phyloP scores from a whole-genome alignment of 2,329 filamentous ascomycete genomes.

The Sporothrix dimorphospora region DNA sequence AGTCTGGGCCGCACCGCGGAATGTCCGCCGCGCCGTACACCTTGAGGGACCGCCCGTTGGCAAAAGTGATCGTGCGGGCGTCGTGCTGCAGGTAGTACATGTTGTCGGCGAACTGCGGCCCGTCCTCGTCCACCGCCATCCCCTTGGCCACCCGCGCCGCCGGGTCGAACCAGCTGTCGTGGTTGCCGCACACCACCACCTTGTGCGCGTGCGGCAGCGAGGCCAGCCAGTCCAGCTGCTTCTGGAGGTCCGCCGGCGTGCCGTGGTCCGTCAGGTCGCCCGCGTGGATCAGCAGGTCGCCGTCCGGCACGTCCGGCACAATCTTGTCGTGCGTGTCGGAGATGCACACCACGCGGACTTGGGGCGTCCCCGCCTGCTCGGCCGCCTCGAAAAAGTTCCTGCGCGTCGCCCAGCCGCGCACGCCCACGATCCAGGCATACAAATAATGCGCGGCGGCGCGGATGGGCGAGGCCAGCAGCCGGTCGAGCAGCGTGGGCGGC shows the following conservation, averaged over 20 bases:
- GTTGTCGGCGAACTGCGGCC: constrained; percentile 63
- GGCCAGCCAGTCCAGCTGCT: constrained; percentile 81
- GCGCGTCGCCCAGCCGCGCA: constrained; percentile 51
- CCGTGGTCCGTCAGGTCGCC: constrained; percentile 82
- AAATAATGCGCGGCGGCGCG: constrained; percentile 63
- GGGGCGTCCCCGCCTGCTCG: constrained; percentile 30
- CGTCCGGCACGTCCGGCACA: constrained; percentile 65
- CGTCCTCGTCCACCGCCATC: constrained; percentile 46
- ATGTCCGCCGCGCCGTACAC: constrained; percentile 84
- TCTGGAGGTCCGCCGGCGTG: constrained; percentile 72
- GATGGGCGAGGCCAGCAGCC: constrained; percentile 69
- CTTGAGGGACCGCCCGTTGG: constrained; percentile 59
- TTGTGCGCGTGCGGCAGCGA: constrained; percentile 77
- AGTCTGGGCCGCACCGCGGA: constrained; percentile 70
- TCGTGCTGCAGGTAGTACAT: constrained; percentile 77
- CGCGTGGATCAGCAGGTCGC: constrained; percentile 86
- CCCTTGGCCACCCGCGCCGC: constrained; percentile 62
- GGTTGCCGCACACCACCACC: constrained; percentile 83
- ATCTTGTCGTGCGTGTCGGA: constrained; percentile 81
- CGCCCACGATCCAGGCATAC: constrained; percentile 65
- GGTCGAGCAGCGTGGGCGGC: constrained; percentile 58
- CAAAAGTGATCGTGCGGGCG: constrained; percentile 65
- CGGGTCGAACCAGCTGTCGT: constrained; percentile 83
- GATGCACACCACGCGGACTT: constrained; percentile 80
- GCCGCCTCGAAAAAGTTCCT: not conserved